These are phyloP conservation scores for Viridothelium virens DNA, from an alignment of 495 filamentous ascomycete species.

Conservation along the genomic window DNA sequence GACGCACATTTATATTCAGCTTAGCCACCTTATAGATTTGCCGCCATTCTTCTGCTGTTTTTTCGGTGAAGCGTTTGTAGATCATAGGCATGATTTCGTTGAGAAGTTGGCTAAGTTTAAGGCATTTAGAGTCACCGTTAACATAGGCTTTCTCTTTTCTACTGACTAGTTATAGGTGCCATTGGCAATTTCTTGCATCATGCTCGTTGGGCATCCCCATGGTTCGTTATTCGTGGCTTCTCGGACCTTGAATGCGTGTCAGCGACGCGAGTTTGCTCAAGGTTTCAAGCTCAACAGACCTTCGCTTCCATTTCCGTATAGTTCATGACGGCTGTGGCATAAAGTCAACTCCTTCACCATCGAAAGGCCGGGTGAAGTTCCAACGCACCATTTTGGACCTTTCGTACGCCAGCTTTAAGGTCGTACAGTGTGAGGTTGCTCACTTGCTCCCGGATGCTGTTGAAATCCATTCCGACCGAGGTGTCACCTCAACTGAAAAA, in stretches of 20 bases:
- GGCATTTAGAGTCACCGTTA: conserved; percentile 17
- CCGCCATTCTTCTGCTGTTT: conserved; percentile 95
- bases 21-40: conserved; percentile 85
- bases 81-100: conserved; percentile 99
- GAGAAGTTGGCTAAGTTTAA: conserved; percentile 65
- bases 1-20: neutral
- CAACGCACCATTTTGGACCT: conserved; percentile 91
- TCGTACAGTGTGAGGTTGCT: conserved; percentile 94
- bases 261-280: neutral
- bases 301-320: conserved; percentile 99
- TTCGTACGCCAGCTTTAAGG: conserved; percentile 91
- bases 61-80: conserved; percentile 98
- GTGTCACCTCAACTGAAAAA: neutral
- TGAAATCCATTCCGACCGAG: conserved; percentile 63
- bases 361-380: neutral
- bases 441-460: conserved; percentile 77
- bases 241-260: conserved; percentile 45
- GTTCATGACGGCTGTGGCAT: conserved; percentile 82
- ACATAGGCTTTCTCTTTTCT: neutral
- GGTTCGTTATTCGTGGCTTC: conserved; percentile 98
- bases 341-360: conserved; percentile 26
- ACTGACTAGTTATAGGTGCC: conserved; percentile 96
- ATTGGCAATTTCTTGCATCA: conserved; percentile 93
- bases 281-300: conserved; percentile 23
- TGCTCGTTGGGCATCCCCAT: conserved; percentile 83